A percentile compares a stretch with the other conserved stretches of the same genome.
These are phyloP conservation scores for Rubroshorea leprosula DNA, from an alignment of 345 rosid genomes.

Conservation along the genomic window DNA sequence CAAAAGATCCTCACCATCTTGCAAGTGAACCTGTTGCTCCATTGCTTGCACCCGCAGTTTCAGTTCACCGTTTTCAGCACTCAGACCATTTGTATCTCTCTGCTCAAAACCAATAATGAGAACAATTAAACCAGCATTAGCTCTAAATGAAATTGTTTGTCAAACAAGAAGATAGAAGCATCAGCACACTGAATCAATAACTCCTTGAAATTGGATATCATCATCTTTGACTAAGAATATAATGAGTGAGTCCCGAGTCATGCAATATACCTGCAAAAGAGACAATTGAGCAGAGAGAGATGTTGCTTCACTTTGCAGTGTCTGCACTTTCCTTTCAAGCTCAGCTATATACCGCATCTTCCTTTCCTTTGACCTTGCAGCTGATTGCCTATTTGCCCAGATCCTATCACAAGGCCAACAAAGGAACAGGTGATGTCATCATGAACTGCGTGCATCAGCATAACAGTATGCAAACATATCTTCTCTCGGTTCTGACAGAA, in stretches of 20 bases:
- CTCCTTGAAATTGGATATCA: background rate
- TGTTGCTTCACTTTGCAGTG: constrained; percentile 86
- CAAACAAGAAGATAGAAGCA: background rate
- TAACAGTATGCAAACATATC: background rate
- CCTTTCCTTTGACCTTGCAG: constrained; percentile 95
- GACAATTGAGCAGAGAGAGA: constrained; percentile 85
- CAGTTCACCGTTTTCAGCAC: constrained; percentile 77
- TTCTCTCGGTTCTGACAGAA: background rate
- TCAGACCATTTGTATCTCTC: constrained; percentile 83
- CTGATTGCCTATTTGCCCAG: constrained; percentile 98
- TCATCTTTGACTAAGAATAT: background rate
- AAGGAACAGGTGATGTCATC: constrained; percentile 2
- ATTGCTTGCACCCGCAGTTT: constrained; percentile 82
- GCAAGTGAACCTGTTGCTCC: constrained; percentile 87
- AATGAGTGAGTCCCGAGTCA: background rate
- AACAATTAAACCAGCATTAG: constrained; percentile 4
- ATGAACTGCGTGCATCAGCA: background rate
- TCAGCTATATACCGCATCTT: constrained; percentile 91
- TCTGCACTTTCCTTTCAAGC: constrained; percentile 87
- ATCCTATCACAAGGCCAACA: constrained; percentile 42
- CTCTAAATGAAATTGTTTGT: background rate
- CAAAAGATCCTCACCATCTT: constrained; percentile 60
- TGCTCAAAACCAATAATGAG: constrained; percentile 20
- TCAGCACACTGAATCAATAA: background rate
- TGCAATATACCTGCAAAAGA: constrained; percentile 65